Base-by-base conservation (phyloP, 1,139 yeast genomes). In the Lodderomyces metapsilosis region DNA sequence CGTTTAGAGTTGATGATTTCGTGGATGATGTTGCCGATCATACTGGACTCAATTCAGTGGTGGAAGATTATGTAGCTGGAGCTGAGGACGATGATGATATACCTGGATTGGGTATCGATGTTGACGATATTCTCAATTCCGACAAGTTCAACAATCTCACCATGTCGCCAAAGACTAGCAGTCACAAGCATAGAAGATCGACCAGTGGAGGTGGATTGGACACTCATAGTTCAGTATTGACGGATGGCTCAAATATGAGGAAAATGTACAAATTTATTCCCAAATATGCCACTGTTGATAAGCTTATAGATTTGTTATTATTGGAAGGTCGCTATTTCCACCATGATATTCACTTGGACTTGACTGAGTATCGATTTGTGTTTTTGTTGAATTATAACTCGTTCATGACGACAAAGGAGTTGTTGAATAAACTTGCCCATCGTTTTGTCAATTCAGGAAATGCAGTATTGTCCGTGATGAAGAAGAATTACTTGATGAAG, bases 381-480 rank as follows among this genome's bases (percentile, higher is more conserved):
- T 73, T 73, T 53, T 56, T 73, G 46, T 58, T 71, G 46, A 71
- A 68, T 43, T 73, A 71, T 47, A 67, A 61, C 47, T 62, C 75
- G 10, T 72, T 71, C 46, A 66, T 71, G 20, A 56, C 71, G 5
- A 73, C 78, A 9, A 61, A 61, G 43, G 75, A 68, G 20, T 59
- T 73, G 37, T 62, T 73, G 41, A 74, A 70, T 36, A 67, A 64
- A 43, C 59, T 73, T 43, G 72, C 75, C 1, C 71, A 69, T 45
- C 54, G 77, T 35, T 72, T 73, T 46, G 60, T 71, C 22, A 66
- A 71, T 46, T 69, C 76, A 3, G 76, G 77, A 16, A 72, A 72
- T 54, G 78, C 76, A 0, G 76, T 72, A 6, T 66, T 71, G 16
- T 68, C 76, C 3, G 68, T 72, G 2, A 71, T 71, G 76, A 71